Conservation (phyloP, 768 basidiomycete genomes). For the Russula emetica region DNA sequence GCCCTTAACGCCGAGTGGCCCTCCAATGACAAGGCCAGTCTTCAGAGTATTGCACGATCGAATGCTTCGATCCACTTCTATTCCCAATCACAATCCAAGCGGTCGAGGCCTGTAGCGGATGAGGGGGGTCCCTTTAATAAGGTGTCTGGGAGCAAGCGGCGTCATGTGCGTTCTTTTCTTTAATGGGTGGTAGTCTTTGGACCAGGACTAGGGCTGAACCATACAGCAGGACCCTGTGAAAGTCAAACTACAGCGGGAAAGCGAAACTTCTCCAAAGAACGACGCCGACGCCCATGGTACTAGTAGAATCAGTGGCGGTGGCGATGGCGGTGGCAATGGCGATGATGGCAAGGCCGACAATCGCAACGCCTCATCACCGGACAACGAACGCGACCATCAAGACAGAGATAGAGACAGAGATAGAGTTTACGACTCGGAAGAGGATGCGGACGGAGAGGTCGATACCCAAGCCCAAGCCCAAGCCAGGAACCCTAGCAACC, state of each 20-base stretch:
- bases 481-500: too few species aligned
- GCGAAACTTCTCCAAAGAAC: neutral
- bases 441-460: constrained; percentile 8
- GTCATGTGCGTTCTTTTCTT: constrained; percentile 25
- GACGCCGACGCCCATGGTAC: neutral
- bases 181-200: neutral
- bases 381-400: neutral
- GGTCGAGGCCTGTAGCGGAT: too few species aligned
- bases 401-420: neutral
- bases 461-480: constrained; percentile 9
- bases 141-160: too few species aligned
- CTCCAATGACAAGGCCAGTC: too few species aligned
- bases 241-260: constrained; percentile 27
- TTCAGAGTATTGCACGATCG: too few species aligned
- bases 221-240: constrained; percentile 33
- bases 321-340: neutral
- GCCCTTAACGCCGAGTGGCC: too few species aligned
- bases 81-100: too few species aligned
- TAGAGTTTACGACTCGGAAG: neutral
- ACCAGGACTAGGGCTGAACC: neutral
- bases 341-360: neutral
- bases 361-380: neutral
- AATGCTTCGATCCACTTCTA: too few species aligned
- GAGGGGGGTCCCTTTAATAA: too few species aligned
- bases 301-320: neutral